These are phyloP conservation scores for Pythium brassicae DNA, from an alignment of 352 stramenopile species.

Conservation along the genomic window DNA sequence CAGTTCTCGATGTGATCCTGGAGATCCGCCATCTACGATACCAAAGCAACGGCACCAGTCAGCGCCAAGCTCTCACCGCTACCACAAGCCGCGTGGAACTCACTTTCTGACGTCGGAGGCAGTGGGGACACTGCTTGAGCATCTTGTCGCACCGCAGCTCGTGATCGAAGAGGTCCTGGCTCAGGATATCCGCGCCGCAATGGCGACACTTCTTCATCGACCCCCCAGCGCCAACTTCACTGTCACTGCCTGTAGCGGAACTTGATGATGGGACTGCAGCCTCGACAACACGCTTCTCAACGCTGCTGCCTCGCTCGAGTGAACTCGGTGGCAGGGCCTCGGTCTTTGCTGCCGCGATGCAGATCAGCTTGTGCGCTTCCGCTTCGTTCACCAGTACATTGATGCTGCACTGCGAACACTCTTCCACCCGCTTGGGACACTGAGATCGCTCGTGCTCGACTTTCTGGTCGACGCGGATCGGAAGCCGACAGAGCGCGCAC, in stretches of 20 bases:
- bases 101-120: constrained; percentile 73
- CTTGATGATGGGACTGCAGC: too few relatives aligned
- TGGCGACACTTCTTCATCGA: constrained; percentile 64
- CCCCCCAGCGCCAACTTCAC: background rate
- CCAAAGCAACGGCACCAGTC: background rate
- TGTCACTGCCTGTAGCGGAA: too few relatives aligned
- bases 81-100: background rate
- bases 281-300: too few relatives aligned
- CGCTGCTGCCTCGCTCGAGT: too few relatives aligned
- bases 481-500: constrained; percentile 46
- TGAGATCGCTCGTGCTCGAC: constrained; percentile 50
- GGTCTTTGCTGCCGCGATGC: background rate
- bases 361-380: constrained; percentile 34
- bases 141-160: constrained; percentile 76
- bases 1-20: constrained; percentile 82
- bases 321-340: too few relatives aligned
- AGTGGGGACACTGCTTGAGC: constrained; percentile 82
- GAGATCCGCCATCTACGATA: constrained; percentile 49
- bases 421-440: constrained; percentile 49
- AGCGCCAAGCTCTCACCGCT: background rate
- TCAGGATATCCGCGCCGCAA: constrained; percentile 40
- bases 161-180: constrained; percentile 55
- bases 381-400: constrained; percentile 41
- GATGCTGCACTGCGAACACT: constrained; percentile 31
- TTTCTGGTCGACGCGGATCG: constrained; percentile 38